Base-by-base conservation (phyloP, 2,329 filamentous ascomycete genomes). In the Cladosporium sp. region DNA sequence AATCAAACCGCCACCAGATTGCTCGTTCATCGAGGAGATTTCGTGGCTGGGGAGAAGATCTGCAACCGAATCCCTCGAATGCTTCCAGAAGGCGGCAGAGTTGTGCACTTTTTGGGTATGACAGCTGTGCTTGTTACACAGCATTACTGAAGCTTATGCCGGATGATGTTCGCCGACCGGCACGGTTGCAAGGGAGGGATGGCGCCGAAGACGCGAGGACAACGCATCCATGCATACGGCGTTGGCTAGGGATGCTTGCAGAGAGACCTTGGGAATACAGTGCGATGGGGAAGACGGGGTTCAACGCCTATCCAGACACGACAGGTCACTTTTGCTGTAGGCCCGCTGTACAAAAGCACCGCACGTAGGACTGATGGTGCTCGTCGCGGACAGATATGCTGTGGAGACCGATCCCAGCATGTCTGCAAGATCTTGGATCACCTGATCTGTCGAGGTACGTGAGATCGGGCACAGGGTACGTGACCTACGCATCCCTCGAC, bases 21-120 rank as follows among this genome's bases (percentile, higher is more conserved):
- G 39, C n/a, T n/a, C n/a, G 36, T 5, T 21, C 18, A 10, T 46
- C 39, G 13, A 46, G n/a, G 39, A 46, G 39, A 21, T n/a, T 46
- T 54, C n/a, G 26, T 32, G 51, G 51, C 26, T 28, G 51, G 51
- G 28, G 11, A 30, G 18, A 54, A n/a, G 59, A 51, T 53, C 48
- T 63, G 60, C 34, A 63, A 21, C n/a, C 26, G 51, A 21, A 54
- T 30, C 26, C 51, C 51, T 54, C 51, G 14, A 36, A 51, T 56
- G 48, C 51, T 63, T 63, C 60, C 60, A 63, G 60, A 63, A 63
- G 60, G 49, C 34, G 60, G 58, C 28, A 56, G 16, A 43, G 36
- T 43, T 21, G 32, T 46, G 32, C 36, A 46, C 56, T 43, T 36
- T 58, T 58, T 58, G 23, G 36, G 56, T 58, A 54, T 63, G 60